Base-by-base conservation (phyloP, 345 rosid species). In the Linum tenue region DNA sequence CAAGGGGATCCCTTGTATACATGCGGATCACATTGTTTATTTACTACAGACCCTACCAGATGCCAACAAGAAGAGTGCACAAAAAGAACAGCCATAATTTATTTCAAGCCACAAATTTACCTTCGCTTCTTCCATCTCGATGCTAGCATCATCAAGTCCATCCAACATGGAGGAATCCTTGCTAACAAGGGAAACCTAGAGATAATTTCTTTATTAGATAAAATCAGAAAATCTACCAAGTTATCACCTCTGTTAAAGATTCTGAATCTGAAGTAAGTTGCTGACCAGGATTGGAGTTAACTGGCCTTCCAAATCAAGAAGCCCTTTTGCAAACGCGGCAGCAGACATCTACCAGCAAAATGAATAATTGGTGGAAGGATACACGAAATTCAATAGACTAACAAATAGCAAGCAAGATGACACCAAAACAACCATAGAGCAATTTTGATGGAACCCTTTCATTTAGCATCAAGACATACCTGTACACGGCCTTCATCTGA, bases 401-500 rank as follows among this genome's bases (percentile, higher is more conserved):
- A 53, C 51, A 64, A 48, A 58, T 44, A 56, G 48, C 61, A 55
- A 42, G 31, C 57, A 65, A 36, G 41, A 78, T 11, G 65, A 55
- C 7, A 61, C 60, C 12, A 61, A 36, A 63, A 57, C 42, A 59
- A 51, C 61, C 61, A 53, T 64, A 67, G 55, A 64, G 38, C 22
- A 16, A 66, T 58, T 58, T 64, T 7, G 42, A 40, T 40, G 39
- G 7, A 56, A 10, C 50, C 48, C 43, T 56, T 5, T 12, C 36
- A 14, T 40, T 38, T 38, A 58, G 44, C 7, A 67, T 56, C 40
- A 55, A 70, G 65, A 35, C 58, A 74, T 80, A 90, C 96, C 96
- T 95, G 99, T 67, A 91, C 99, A 65, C 99, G 96, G 42, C 99
- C 99, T 85, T 95, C 99, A 65, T 95, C 99, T 42, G 98, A 95